A percentile compares a stretch with the other conserved stretches of the same genome.
These are phyloP conservation scores for Naganishia sp. DNA, from an alignment of 1,284 basidiomycete genomes.

Conservation along the genomic window DNA sequence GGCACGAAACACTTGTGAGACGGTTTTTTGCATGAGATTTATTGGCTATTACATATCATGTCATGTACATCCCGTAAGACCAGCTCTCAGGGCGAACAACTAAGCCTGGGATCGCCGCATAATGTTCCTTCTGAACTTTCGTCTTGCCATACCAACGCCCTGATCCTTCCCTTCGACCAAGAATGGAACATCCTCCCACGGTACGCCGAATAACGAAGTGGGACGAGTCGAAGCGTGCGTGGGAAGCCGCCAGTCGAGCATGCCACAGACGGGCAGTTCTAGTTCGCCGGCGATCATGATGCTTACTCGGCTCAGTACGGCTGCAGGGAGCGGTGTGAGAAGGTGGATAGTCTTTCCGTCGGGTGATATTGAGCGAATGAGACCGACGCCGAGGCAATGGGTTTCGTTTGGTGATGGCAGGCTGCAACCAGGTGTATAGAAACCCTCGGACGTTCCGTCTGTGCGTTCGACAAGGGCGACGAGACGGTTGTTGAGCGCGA, in stretches of 20 bases:
- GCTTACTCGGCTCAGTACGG: conserved; percentile 55
- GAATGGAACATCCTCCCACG: conserved; percentile 70
- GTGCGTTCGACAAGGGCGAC: conserved; percentile 69
- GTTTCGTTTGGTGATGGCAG: conserved; percentile 63
- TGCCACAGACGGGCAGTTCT: conserved; percentile 81
- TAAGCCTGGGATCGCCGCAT: conserved; percentile 66
- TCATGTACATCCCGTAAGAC: too few relatives aligned
- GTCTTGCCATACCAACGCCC: conserved; percentile 63
- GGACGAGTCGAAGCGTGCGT: conserved; percentile 32
- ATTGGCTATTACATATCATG: not conserved
- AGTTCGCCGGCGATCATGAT: conserved; percentile 79
- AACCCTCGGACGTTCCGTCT: conserved; percentile 12
- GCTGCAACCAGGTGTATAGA: conserved; percentile 61
- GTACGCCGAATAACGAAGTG: conserved; percentile 57
- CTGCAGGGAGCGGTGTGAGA: conserved; percentile 68
- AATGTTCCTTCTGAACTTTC: conserved; percentile 78
- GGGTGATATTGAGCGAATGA: conserved; percentile 67
- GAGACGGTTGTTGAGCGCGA: conserved; percentile 77
- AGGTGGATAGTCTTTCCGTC: conserved; percentile 61
- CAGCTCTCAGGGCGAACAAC: not conserved
- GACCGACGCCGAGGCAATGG: conserved; percentile 67
- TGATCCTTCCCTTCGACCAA: conserved; percentile 68
- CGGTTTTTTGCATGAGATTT: conserved; percentile 24
- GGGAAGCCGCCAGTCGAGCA: conserved; percentile 67
- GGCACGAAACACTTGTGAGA: conserved; percentile 18